Percentiles rank a stretch among this genome's conserved stretches.
phyloP scores from a whole-genome alignment of 2,329 filamentous ascomycete genomes.

The Hansfordia pulvinata region DNA sequence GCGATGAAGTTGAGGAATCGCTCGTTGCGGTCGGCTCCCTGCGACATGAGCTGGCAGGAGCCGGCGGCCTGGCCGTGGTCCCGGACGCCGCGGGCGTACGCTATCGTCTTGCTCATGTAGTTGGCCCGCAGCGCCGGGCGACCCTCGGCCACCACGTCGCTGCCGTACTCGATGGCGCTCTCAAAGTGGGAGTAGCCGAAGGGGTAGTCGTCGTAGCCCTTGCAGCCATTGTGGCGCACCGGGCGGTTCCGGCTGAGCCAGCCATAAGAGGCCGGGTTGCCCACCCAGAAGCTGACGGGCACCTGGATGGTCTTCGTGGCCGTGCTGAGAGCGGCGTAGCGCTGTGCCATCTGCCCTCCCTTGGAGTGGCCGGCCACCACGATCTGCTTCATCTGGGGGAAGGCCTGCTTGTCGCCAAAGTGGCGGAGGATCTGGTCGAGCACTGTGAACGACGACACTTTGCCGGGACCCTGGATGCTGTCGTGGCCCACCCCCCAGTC shows the following conservation, averaged over 20 bases:
- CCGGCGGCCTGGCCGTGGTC: constrained; percentile 3
- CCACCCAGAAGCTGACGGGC: constrained; percentile 4
- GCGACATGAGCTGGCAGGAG: constrained; percentile 2
- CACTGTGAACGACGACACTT: constrained; percentile 3
- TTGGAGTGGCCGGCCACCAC: constrained; percentile 5
- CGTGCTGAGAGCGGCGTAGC: constrained; percentile 5
- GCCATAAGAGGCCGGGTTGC: constrained; percentile 4
- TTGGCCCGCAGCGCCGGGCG: constrained; percentile 3
- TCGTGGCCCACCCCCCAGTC: too few species aligned
- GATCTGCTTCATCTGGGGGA: constrained; percentile 6
- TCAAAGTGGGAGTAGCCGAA: constrained; percentile 1
- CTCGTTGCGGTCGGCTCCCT: constrained; percentile 4
- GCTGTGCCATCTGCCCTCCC: constrained; percentile 4
- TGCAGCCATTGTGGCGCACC: constrained; percentile 1
- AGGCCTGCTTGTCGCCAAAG: constrained; percentile 3
- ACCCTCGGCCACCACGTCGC: constrained; percentile 1
- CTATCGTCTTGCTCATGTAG: constrained; percentile 4
- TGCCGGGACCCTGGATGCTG: too few species aligned
- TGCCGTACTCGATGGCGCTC: constrained; percentile 4
- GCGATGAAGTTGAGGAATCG: constrained; percentile 5
- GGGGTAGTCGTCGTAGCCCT: constrained; percentile 3
- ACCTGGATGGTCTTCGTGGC: not conserved
- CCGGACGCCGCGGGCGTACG: constrained; percentile 3
- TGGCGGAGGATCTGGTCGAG: constrained; percentile 5
- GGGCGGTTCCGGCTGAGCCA: constrained; percentile 4